Evolutionary conservation across 495 filamentous ascomycete genomes (phyloP), one percentile per base, ranked within the genome.

Genomic region (Viridothelium virens): DNA sequence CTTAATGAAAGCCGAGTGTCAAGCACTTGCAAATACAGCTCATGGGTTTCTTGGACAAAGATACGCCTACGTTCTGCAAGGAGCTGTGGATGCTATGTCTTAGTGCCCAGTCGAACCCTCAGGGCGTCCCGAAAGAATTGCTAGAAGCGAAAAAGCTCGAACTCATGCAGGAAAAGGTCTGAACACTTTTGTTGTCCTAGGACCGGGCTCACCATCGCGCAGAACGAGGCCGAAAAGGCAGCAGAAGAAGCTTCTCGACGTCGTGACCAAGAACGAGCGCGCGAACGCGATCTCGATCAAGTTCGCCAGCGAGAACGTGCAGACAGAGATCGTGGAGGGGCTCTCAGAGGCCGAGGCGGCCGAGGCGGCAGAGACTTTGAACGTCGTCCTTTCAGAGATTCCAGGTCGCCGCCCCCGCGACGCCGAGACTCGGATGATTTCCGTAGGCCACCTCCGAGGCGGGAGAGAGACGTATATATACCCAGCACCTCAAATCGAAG

Each of bases 81-180:
- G 90, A 96, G 68, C 80, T 99, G 0, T 99, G 94, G 94, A 88
- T 84, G 50, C 79, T 97, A 16, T 90, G 91, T 68, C 79, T 97
- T 47, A 97, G 92, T 73, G 94, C 90, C 14, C 94, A 99, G 75
- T 80, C 84, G 61, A 96, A 87, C 74, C 84, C 89, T 1, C 89
- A 92, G 75, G 93, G 93, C 56, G 91, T 99, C 46, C 94, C 94
- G 0, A 92, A 95, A 74, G 93, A 97, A 77, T 80, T 98, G 39
- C 74, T 98, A 6, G 95, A 97, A 74, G 91, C 92, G 3, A 98
- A 98, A 81, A 98, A 97, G 77, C 79, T 89, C 31, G 94, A 97
- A 74, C 80, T 98, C 46, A 88, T 92, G 44, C 91, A 96, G 75
- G 91, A 96, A 71, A 96, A 95, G 87, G 94, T 94, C 76, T 33